Percentiles rank a stretch among this genome's conserved stretches.
These are phyloP conservation scores for Teratosphaeria gauchensis DNA, from an alignment of 2,329 filamentous ascomycete species.

Conservation along the genomic window DNA sequence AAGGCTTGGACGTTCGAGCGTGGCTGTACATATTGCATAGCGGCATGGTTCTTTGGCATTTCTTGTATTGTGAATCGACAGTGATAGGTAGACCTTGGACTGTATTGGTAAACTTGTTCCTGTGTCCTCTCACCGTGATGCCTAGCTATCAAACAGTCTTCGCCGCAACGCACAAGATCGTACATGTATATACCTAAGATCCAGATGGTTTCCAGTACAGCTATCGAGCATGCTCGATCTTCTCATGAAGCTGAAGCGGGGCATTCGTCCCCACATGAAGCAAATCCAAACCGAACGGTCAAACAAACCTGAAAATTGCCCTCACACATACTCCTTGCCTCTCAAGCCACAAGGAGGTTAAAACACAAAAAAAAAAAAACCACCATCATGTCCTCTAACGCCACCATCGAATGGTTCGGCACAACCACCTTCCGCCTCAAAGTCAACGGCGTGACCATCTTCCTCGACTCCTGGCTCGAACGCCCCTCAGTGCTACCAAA, in stretches of 20 bases:
- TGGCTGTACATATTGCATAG: neutral
- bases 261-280: neutral
- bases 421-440: neutral
- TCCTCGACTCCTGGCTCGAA: conserved; percentile 1
- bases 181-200: too few species aligned
- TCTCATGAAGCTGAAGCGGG: neutral
- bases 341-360: neutral
- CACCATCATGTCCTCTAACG: neutral
- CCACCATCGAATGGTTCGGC: neutral
- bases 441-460: neutral
- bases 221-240: neutral
- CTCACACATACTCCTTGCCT: too few species aligned
- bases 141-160: too few species aligned
- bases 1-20: neutral
- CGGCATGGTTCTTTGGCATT: neutral
- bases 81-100: neutral
- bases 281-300: neutral
- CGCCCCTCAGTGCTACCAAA: neutral
- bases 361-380: neutral
- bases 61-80: neutral
- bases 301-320: too few species aligned
- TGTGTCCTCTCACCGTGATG: neutral
- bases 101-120: neutral
- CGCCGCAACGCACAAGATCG: too few species aligned
- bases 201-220: neutral